Conservation (phyloP, 2,329 filamentous ascomycete genomes). For the Sporothrix protearum region DNA sequence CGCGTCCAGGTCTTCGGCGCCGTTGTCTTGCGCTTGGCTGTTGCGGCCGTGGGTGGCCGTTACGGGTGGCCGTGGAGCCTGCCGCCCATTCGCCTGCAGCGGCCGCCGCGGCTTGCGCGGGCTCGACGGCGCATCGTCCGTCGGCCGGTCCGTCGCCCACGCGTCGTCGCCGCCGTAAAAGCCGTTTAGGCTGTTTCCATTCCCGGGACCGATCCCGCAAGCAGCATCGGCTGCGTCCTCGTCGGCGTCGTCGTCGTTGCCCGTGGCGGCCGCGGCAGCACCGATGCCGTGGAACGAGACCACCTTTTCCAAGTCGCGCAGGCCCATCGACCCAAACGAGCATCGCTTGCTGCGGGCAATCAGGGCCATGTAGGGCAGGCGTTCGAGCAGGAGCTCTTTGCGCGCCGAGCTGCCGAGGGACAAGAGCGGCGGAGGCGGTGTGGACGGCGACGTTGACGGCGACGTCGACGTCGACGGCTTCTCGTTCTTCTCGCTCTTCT, state of each 20-base stretch:
- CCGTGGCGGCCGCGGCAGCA: slow-evolving; percentile 41
- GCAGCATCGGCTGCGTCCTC: slow-evolving; percentile 31
- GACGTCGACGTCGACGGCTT: not conserved
- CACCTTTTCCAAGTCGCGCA: slow-evolving; percentile 63
- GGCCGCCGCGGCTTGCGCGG: slow-evolving; percentile 45
- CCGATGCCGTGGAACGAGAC: slow-evolving; percentile 62
- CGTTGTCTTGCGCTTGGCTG: slow-evolving; percentile 18
- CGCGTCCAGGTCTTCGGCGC: slow-evolving; percentile 34
- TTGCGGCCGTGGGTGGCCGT: slow-evolving; percentile 33
- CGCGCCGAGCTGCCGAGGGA: slow-evolving; percentile 64
- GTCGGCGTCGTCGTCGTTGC: slow-evolving; percentile 47
- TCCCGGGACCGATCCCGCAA: slow-evolving; percentile 32
- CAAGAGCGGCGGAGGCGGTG: slow-evolving; percentile 35
- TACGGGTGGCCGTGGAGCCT: not conserved
- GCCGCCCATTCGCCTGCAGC: not conserved
- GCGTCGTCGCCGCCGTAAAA: slow-evolving; percentile 39
- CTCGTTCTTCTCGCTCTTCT: not conserved
- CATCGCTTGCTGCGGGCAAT: slow-evolving; percentile 52
- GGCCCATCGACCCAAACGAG: slow-evolving; percentile 37
- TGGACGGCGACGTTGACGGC: too few relatives aligned
- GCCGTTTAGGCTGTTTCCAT: not conserved
- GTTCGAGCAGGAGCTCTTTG: slow-evolving; percentile 74
- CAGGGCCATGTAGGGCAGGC: slow-evolving; percentile 77
- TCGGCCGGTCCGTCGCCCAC: slow-evolving; percentile 61
- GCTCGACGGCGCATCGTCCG: slow-evolving; percentile 45